These are phyloP conservation scores for Neonectria sp. DNA, from an alignment of 2,329 filamentous ascomycete genomes.

Conservation along the genomic window DNA sequence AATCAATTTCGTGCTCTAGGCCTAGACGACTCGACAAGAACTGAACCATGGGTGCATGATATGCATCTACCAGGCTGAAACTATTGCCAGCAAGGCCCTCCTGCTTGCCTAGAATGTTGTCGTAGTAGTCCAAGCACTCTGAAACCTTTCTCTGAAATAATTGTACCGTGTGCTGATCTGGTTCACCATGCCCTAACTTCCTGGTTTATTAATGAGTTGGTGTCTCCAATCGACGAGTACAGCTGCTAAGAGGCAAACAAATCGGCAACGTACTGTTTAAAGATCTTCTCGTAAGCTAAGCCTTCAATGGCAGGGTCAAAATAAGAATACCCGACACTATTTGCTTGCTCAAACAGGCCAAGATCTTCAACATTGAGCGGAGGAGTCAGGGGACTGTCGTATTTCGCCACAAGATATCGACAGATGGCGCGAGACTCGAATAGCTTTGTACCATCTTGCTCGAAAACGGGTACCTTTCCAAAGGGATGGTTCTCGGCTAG, in stretches of 20 bases:
- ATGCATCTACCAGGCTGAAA: neutral
- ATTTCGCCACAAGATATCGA: slow-evolving; percentile 8
- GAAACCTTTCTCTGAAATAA: neutral
- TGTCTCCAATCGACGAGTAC: neutral
- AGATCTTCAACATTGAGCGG: neutral
- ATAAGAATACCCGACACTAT: neutral
- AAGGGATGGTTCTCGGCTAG: neutral
- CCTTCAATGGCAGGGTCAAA: neutral
- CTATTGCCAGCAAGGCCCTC: neutral
- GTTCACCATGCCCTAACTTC: neutral
- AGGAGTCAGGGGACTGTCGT: neutral
- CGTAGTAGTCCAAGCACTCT: neutral
- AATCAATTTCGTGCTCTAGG: neutral
- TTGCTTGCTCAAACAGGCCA: neutral
- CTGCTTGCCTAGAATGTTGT: neutral
- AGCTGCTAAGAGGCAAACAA: neutral
- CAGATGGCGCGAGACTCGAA: slow-evolving; percentile 10
- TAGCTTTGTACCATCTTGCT: neutral
- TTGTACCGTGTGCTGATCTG: neutral
- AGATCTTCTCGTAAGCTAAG: neutral
- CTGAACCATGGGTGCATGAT: neutral
- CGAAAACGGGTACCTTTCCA: slow-evolving; percentile 4
- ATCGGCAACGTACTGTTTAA: neutral
- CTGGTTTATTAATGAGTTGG: neutral
- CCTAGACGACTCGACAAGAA: neutral